phyloP scores from a whole-genome alignment of 768 basidiomycete species.

The Amanita exitialis region DNA sequence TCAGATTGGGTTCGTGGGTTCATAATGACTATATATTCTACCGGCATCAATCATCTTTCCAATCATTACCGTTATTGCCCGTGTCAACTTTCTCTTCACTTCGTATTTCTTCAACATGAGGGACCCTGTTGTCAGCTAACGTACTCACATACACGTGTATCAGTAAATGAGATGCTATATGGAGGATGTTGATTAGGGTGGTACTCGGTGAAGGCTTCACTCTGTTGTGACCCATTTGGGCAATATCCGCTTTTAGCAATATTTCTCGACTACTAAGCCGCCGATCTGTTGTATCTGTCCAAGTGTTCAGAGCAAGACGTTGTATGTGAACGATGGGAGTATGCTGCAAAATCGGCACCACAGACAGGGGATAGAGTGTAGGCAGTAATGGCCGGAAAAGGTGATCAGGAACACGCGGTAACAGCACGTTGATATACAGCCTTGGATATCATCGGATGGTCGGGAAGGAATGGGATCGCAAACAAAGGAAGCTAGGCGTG shows the following conservation, averaged over 20 bases:
- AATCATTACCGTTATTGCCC: conserved; percentile 3
- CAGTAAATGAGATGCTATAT: background rate
- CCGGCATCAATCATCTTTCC: conserved; percentile 1
- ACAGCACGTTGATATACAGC: background rate
- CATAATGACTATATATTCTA: conserved; percentile 1
- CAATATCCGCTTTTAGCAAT: background rate
- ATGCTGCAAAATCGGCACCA: background rate
- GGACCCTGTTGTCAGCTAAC: conserved; percentile 6
- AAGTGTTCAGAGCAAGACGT: background rate
- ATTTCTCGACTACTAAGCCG: background rate
- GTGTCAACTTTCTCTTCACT: background rate
- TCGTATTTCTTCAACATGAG: conserved; percentile 3
- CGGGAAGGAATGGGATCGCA: background rate
- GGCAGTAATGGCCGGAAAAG: background rate
- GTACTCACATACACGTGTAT: conserved; percentile 6
- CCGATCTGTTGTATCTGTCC: background rate
- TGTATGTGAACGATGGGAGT: background rate
- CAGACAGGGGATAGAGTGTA: background rate
- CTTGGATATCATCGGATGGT: background rate
- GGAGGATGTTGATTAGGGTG: background rate
- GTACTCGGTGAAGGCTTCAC: background rate
- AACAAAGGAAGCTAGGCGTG: background rate
- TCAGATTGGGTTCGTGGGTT: conserved; percentile 4
- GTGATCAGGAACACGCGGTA: conserved; percentile 1
- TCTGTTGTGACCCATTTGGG: background rate